Conservation (phyloP, 306 rosid species). For the Castanea sativa region DNA sequence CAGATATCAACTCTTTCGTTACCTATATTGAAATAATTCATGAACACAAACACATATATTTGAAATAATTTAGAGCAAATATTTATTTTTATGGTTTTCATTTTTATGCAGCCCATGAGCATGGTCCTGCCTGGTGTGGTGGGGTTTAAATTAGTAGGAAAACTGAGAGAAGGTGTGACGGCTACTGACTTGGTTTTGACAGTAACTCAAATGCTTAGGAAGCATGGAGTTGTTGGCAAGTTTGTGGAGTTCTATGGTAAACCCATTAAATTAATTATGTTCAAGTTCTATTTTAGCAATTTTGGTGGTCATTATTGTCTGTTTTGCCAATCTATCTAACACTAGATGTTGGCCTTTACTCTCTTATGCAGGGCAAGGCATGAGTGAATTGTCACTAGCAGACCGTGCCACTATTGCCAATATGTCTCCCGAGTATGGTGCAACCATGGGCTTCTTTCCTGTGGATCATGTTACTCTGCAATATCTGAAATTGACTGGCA, state of each 20-base stretch:
- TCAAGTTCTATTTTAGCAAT: neutral
- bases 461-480: constrained; percentile 96
- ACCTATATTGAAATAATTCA: neutral
- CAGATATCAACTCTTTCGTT: neutral
- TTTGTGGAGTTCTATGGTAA: constrained; percentile 95
- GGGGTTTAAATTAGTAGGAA: constrained; percentile 82
- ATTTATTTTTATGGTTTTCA: neutral
- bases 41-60: neutral
- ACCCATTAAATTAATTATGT: neutral
- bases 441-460: constrained; percentile 99
- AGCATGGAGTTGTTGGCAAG: constrained; percentile 98
- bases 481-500: constrained; percentile 86
- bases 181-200: constrained; percentile 98
- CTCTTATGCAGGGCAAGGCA: constrained; percentile 75
- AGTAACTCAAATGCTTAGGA: constrained; percentile 91
- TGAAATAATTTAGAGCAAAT: neutral
- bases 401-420: constrained; percentile 98
- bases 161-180: constrained; percentile 82
- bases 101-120: constrained; percentile 83
- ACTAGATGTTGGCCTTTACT: constrained; percentile 15
- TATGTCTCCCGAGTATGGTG: constrained; percentile 97
- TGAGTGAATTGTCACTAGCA: constrained; percentile 82
- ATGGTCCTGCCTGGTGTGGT: constrained; percentile 99
- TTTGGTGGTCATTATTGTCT: constrained; percentile 1
- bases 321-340: constrained; percentile 24